Base-by-base conservation (phyloP, 768 basidiomycete genomes). In the Pisolithus orientalis region DNA sequence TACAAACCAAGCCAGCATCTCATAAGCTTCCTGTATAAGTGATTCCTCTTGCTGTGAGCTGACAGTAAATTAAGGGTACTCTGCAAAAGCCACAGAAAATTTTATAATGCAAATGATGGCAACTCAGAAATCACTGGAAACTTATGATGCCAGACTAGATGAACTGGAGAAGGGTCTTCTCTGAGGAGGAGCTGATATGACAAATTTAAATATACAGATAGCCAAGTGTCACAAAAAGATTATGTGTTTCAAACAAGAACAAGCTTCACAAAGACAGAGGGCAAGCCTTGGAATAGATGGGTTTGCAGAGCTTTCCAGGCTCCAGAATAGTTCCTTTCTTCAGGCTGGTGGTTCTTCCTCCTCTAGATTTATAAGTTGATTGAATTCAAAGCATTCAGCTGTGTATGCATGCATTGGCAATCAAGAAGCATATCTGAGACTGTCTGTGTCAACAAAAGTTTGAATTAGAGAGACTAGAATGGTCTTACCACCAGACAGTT, bases 1-100 rank as follows among this genome's bases (percentile, higher is more conserved):
- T 47, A 11, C 66, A 64, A 48, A 64, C 61, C 4, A 57, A 60
- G 25, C 57, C 40, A 42, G n/a, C 54, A 16, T 28, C 46, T 25
- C 10, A 8, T 34, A 25, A 49, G 31, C 21, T 2, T 21, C 21
- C 21, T 21, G 21, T 13, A 14, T 34, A 25, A 49, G 31, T 49
- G 24, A 11, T n/a, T 49, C 32, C 11, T 43, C 21, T 43, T n/a
- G 5, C 42, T 25, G n/a, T 24, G 5, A 11, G 25, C 24, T 24
- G 5, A 13, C 17, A 14, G 16, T 11, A 9, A 28, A 1, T 31
- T 14, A 14, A 32, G 46, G 46, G 17, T 21, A 37, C n/a, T 31
- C 46, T 32, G 29, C 29, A 52, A 21, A 39, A 24, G 42, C 42
- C 25, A 25, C 21, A 24, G 42, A 43, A n/a, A 43, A 43, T n/a